Evolutionary conservation across 2,329 filamentous ascomycete genomes (phyloP).

Genomic region (Exutisphaerella laricina): DNA sequence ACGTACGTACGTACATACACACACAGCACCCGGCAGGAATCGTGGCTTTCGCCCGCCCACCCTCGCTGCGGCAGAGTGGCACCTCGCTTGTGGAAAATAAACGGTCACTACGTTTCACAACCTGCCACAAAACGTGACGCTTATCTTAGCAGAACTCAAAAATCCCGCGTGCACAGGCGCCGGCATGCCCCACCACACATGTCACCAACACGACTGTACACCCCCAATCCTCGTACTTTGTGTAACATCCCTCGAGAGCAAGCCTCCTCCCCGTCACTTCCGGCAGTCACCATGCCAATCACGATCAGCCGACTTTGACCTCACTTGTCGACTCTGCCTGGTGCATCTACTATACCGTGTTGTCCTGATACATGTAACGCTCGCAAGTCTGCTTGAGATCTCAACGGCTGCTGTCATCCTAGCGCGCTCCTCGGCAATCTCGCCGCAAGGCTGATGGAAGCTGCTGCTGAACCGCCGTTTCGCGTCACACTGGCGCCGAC

Average conservation of each 20-base stretch:
- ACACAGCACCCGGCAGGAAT: background rate
- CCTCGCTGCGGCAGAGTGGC: background rate
- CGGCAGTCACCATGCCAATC: background rate
- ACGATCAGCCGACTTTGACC: background rate
- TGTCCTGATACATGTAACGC: background rate
- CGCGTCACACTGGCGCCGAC: background rate
- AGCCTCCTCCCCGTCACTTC: background rate
- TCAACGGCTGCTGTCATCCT: background rate
- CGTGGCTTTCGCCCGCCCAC: background rate
- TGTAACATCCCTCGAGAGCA: background rate
- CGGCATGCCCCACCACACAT: too few species aligned
- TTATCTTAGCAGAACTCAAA: background rate
- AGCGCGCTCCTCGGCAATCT: background rate
- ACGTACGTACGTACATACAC: background rate
- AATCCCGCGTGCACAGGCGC: background rate
- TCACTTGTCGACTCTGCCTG: background rate
- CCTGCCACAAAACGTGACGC: conserved; percentile 1
- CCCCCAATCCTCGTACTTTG: too few species aligned
- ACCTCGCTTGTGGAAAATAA: background rate
- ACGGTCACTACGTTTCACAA: conserved; percentile 1
- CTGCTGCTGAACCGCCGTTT: background rate
- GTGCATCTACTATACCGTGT: background rate
- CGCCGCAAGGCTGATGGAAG: background rate
- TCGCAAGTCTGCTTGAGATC: conserved; percentile 2
- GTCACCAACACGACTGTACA: background rate